phyloP scores from a whole-genome alignment of 257 asterid genomes.

The Fraxinus anomala region DNA sequence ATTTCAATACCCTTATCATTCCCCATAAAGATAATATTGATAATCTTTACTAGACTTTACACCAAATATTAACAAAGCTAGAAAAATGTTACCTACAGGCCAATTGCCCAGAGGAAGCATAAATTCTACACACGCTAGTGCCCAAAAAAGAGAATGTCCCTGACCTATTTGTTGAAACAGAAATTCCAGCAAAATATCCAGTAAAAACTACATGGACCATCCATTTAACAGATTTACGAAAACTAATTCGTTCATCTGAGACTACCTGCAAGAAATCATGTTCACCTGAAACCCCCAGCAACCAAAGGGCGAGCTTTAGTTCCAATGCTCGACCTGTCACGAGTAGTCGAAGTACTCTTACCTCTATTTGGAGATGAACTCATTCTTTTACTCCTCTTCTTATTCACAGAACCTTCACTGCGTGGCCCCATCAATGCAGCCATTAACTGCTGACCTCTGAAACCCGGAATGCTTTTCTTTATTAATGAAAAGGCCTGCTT shows the following conservation, averaged over 20 bases:
- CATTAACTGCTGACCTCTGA: slow-evolving; percentile 63
- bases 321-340: slow-evolving; percentile 32
- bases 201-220: neutral
- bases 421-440: slow-evolving; percentile 49
- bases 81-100: neutral
- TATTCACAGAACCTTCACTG: slow-evolving; percentile 43
- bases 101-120: neutral
- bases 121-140: neutral
- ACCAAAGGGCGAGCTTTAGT: slow-evolving; percentile 29
- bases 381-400: slow-evolving; percentile 51
- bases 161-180: neutral
- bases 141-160: neutral
- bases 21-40: neutral
- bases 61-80: neutral
- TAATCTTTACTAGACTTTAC: neutral
- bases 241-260: slow-evolving; percentile 23
- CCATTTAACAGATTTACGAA: slow-evolving; percentile 10
- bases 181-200: neutral
- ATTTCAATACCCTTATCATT: neutral
- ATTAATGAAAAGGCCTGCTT: slow-evolving; percentile 53
- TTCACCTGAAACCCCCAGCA: slow-evolving; percentile 36
- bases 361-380: slow-evolving; percentile 29
- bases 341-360: slow-evolving; percentile 26
- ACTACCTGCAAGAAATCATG: slow-evolving; percentile 13
- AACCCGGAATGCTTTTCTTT: slow-evolving; percentile 49